phyloP scores from a whole-genome alignment of 352 stramenopile species.

The Globisporangium radiosum region DNA sequence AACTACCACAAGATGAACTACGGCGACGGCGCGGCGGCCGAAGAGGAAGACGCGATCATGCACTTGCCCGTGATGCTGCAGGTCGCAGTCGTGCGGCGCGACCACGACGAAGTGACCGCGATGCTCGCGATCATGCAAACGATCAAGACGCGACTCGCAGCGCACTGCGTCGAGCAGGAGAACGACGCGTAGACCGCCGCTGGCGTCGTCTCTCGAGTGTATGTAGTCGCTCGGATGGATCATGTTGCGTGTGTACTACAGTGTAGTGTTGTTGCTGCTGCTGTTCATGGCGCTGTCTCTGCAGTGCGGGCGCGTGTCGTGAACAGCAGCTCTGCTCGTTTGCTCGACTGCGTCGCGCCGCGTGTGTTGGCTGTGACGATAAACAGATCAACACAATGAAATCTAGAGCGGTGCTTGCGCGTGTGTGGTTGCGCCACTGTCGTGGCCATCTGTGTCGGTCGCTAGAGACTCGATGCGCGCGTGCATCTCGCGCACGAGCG shows the following conservation, averaged over 20 bases:
- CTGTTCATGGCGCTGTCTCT: too few relatives aligned
- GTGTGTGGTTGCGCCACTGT: not conserved
- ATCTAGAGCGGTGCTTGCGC: not conserved
- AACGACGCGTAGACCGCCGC: constrained; percentile 23
- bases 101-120: constrained; percentile 59
- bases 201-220: not conserved
- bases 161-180: constrained; percentile 45
- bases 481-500: constrained; percentile 32
- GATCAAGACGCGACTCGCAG: constrained; percentile 55
- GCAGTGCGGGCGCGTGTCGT: too few relatives aligned
- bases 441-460: not conserved
- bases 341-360: too few relatives aligned
- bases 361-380: too few relatives aligned
- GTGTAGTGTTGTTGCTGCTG: too few relatives aligned
- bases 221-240: not conserved
- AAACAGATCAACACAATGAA: not conserved
- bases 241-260: too few relatives aligned
- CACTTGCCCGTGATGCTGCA: constrained; percentile 86
- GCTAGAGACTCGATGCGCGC: constrained; percentile 20
- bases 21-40: constrained; percentile 55
- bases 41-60: constrained; percentile 88
- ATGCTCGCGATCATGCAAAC: constrained; percentile 75
- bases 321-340: too few relatives aligned
- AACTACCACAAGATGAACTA: constrained; percentile 89
- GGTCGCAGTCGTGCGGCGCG: constrained; percentile 60